Evolutionary conservation across 2,329 filamentous ascomycete species (phyloP).

Genomic region (Sclerotiophoma versabilis): DNA sequence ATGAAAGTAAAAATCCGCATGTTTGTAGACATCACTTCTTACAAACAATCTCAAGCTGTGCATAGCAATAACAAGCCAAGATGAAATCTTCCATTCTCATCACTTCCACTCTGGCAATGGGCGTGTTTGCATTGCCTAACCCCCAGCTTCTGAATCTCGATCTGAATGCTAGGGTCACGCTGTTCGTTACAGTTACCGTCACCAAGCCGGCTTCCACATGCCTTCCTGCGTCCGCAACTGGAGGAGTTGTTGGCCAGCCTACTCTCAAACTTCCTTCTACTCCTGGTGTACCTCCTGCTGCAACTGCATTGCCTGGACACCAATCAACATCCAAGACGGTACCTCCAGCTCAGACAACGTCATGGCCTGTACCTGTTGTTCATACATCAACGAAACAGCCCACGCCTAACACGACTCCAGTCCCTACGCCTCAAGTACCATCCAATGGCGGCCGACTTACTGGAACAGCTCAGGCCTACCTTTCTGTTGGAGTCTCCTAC

Average conservation of each 20-base stretch:
- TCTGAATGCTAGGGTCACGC: not conserved
- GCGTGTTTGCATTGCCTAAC: not conserved
- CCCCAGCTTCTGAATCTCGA: not conserved
- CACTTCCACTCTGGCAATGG: not conserved
- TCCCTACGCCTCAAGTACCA: not conserved
- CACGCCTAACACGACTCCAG: not conserved
- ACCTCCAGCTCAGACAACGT: not conserved
- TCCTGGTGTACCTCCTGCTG: not conserved
- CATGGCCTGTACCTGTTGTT: not conserved
- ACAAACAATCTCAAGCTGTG: not conserved
- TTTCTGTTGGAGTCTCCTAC: slow-evolving; percentile 35
- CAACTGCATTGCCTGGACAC: not conserved
- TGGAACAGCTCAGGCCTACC: slow-evolving; percentile 19
- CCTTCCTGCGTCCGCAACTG: not conserved
- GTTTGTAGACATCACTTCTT: not conserved
- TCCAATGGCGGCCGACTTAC: not conserved
- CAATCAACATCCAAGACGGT: not conserved
- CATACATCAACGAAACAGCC: not conserved
- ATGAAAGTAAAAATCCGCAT: not conserved
- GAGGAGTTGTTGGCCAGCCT: not conserved
- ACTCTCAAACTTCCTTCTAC: not conserved
- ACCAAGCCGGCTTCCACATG: not conserved
- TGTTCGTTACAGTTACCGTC: not conserved
- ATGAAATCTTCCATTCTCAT: not conserved
- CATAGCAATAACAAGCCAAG: not conserved